Evolutionary conservation across 257 asterid species (phyloP).

Genomic region (Solanum verrucosum): DNA sequence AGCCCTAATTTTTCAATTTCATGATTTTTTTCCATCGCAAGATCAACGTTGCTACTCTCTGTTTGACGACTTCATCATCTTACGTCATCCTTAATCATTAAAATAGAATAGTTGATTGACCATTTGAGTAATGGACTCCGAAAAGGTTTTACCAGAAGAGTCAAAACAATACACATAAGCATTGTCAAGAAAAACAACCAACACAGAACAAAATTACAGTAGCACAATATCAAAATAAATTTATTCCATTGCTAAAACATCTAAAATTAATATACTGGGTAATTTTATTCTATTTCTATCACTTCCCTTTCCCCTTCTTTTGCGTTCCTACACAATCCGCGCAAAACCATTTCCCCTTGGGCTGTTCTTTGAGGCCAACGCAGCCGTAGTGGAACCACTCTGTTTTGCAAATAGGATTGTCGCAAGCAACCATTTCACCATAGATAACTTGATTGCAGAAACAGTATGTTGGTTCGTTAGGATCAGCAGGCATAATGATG

Average conservation of each 20-base stretch:
- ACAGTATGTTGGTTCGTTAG: too few relatives aligned
- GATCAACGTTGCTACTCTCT: too few relatives aligned
- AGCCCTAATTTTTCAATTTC: too few relatives aligned
- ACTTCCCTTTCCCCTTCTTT: constrained; percentile 55
- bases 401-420: constrained; percentile 44
- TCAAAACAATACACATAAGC: neutral
- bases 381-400: constrained; percentile 97
- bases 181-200: neutral
- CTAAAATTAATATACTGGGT: neutral
- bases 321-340: constrained; percentile 64
- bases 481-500: too few relatives aligned
- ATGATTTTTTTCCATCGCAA: too few relatives aligned
- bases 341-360: constrained; percentile 96
- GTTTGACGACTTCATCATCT: too few relatives aligned
- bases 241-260: too few relatives aligned
- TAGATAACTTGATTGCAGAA: too few relatives aligned
- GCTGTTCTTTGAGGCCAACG: constrained; percentile 83
- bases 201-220: neutral
- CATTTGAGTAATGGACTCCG: too few relatives aligned
- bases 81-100: too few relatives aligned
- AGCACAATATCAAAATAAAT: neutral
- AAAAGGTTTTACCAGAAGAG: neutral
- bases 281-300: neutral
- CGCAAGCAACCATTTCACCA: too few relatives aligned
- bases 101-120: neutral